Evolutionary conservation across 148 eudicot species (phyloP).

Genomic region (Gaultheria prostrata): DNA sequence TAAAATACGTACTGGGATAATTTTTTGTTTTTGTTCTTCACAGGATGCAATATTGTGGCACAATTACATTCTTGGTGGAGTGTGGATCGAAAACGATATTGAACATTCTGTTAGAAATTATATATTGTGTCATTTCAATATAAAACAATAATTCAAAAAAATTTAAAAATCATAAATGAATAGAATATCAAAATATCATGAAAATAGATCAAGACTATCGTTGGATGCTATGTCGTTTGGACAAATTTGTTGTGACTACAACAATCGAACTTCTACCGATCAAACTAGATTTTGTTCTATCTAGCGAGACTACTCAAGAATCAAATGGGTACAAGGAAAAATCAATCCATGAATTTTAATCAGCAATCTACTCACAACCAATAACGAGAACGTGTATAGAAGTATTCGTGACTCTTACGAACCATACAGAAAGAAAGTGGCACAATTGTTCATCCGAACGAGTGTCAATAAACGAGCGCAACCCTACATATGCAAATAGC

Average conservation of each 20-base stretch:
- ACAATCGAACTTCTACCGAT: too few species aligned
- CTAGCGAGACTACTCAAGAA: not conserved
- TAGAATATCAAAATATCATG: not conserved
- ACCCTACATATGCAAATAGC: too few species aligned
- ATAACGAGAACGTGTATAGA: not conserved
- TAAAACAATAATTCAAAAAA: not conserved
- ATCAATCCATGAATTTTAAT: not conserved
- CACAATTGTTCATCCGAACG: not conserved
- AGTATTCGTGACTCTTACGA: not conserved
- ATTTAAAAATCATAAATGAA: not conserved
- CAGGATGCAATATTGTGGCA: not conserved
- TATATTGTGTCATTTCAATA: not conserved
- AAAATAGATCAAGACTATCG: not conserved
- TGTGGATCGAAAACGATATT: not conserved
- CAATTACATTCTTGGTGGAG: not conserved
- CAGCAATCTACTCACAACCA: too few species aligned
- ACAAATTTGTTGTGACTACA: not conserved
- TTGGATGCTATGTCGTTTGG: not conserved
- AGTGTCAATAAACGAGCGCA: not conserved
- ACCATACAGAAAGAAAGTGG: not conserved
- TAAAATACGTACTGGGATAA: too few species aligned
- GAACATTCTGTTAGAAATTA: not conserved
- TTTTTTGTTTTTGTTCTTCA: not conserved
- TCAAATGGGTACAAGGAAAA: not conserved
- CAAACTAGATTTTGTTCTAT: not conserved